Evolutionary conservation across 306 rosid species (phyloP).

Genomic region (Mucuna pruriens): DNA sequence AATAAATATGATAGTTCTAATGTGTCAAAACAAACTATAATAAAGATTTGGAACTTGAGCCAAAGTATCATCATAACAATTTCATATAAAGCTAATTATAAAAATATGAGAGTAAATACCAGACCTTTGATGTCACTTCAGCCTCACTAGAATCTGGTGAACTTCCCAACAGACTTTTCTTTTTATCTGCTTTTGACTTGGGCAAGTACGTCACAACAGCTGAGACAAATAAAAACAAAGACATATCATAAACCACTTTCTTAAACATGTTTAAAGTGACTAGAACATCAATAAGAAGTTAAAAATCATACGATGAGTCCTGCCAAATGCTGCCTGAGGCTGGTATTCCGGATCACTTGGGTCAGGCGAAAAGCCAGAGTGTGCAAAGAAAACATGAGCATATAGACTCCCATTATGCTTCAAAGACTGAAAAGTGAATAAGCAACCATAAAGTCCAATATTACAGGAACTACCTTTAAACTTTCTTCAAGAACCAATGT

Average conservation of each 20-base stretch:
- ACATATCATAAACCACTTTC: conserved; percentile 18
- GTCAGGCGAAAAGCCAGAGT: conserved; percentile 85
- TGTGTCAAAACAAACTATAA: not conserved
- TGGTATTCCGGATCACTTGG: conserved; percentile 90
- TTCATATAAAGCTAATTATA: conserved; percentile 9
- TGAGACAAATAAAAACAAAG: conserved; percentile 52
- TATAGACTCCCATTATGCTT: conserved; percentile 83
- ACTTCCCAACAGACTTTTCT: conserved; percentile 73
- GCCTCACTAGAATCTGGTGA: conserved; percentile 60
- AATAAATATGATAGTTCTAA: conserved; percentile 23
- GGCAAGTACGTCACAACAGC: conserved; percentile 79
- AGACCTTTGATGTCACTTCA: conserved; percentile 60
- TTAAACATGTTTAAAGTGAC: not conserved
- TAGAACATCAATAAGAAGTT: not conserved
- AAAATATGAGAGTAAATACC: conserved; percentile 32
- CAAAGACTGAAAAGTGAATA: conserved; percentile 60
- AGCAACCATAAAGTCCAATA: conserved; percentile 7
- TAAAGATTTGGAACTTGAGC: conserved; percentile 10
- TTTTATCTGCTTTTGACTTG: conserved; percentile 75
- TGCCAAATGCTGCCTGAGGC: conserved; percentile 77
- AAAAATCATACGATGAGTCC: conserved; percentile 67
- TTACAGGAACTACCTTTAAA: not conserved
- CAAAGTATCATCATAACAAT: conserved; percentile 5
- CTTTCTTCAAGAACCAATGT: conserved; percentile 5
- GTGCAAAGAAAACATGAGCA: conserved; percentile 90